phyloP scores from a whole-genome alignment of 192 early-diverging fungal species.

The Backusella sp. region DNA sequence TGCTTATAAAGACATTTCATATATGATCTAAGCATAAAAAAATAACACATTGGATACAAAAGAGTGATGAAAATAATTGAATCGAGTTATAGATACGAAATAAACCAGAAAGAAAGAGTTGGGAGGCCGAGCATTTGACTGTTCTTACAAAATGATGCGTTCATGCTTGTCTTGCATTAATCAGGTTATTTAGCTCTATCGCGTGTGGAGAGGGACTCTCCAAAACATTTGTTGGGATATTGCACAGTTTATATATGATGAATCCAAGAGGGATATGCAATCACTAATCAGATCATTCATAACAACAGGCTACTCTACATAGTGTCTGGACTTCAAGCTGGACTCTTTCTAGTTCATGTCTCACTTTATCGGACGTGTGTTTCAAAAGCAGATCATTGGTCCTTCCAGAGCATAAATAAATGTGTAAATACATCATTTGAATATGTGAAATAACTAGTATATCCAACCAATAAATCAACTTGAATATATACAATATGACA shows the following conservation, averaged over 20 bases:
- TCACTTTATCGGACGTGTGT: background rate
- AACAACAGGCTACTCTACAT: background rate
- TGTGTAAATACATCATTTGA: background rate
- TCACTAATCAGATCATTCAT: no score
- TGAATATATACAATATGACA: no score
- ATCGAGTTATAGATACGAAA: no score
- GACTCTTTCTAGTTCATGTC: background rate
- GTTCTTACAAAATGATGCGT: background rate
- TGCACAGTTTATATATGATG: no score
- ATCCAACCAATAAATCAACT: no score
- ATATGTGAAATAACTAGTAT: no score
- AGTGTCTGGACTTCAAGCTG: background rate
- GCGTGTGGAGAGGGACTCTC: background rate
- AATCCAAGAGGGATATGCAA: no score
- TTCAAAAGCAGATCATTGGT: background rate
- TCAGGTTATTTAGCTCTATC: background rate
- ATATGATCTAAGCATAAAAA: background rate
- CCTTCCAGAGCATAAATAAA: background rate
- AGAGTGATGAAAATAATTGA: background rate
- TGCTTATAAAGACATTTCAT: background rate
- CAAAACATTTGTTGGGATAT: no score
- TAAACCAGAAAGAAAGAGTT: background rate
- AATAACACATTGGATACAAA: background rate
- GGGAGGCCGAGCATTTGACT: background rate
- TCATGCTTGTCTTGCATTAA: background rate